Base-by-base conservation (phyloP, 768 basidiomycete genomes). In the Tulasnella sp. region DNA sequence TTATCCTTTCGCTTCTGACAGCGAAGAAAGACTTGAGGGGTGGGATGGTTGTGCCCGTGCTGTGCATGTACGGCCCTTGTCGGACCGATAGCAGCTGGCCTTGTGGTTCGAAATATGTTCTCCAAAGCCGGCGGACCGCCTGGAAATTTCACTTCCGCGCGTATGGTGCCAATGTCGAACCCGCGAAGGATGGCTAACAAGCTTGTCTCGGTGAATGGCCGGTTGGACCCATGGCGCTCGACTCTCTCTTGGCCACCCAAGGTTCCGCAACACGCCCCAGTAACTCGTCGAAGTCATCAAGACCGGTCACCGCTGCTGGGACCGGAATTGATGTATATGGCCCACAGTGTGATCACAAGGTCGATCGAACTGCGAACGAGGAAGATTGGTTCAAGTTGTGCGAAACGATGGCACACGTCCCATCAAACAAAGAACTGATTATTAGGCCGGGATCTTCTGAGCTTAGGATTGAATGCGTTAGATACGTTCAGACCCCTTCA, bases 221-320 rank as follows among this genome's bases (percentile, higher is more conserved):
- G 75, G 34, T 78, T 44, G 72, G 80, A 80, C 46, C 80, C 80
- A 1, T 80, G 80, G 80, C 68, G 72, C 24, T 78, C 42, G 9
- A 77, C 80, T 78, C 77, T 12, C 44, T 24, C 40, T 80, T 40
- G 71, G 78, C 39, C n/a, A n/a, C 2, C 78, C 78, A 27, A 44
- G 16, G 19, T 56, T 36, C 44, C 18, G 39, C 24, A 44, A 38
- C 27, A 58, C 42, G 18, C 44, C 6, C 0, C 38, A 16, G 8
- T 72, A 79, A 34, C 6, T 40, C 1, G 72, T 79, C 24, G 38
- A 40, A n/a, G 42, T 79, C 39, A 44, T 79, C 36, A 39, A 68
- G 31, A 72, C 40, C 10, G 78, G 71, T 40, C 68, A 73, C 27
- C 78, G 74, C 44, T 79, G 78, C 44, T 79, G 78, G 78, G 78